Evolutionary conservation across 495 filamentous ascomycete genomes (phyloP), one percentile per base, ranked within the genome.

Genomic region (Penicillium angulare): DNA sequence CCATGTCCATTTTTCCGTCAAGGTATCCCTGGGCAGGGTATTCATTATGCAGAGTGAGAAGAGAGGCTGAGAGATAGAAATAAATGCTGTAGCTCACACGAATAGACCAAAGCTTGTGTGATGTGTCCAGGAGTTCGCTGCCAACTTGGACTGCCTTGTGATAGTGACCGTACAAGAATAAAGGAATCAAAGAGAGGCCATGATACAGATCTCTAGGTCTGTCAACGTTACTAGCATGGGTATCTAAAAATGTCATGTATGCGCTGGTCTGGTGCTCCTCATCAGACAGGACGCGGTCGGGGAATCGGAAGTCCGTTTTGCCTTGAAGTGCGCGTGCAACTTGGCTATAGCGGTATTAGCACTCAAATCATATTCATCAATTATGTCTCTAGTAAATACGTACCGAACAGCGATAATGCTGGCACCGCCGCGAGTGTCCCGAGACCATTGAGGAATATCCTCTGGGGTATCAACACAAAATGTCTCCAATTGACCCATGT

Each of bases 261-360:
- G 80, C 65, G 13, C 49, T 42, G 4, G 83, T 77, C 50, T 80
- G 75, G 62, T 95, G 90, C 9, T 85, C 69, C 5, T 83, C 81
- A 57, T 95, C 90, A 34, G 76, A 82, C 74, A 95, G 77, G 21
- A 92, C 74, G 21, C 76, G 74, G 0, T 79, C 65, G 2, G 87
- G 65, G 8, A 69, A 68, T 2, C 69, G 64, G 17, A 69, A 75
- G n/a, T 76, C 71, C 0, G 91, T 95, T 66, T 92, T 95, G 31
- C 91, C 91, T 71, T 92, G 88, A 23, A 96, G 66, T 15, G 91
- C 88, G 13, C 89, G 79, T 39, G 81, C 81, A 46, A 85, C 84
- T 70, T 95, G 90, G 55, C 85, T 72, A 49, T 32, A 55, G 23
- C 10, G 29, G 18, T 15, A 52, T 59, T 44, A 59, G 53, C 34